These are phyloP conservation scores for Holtermanniella nyarrowii DNA, from an alignment of 768 basidiomycete species.

Conservation along the genomic window DNA sequence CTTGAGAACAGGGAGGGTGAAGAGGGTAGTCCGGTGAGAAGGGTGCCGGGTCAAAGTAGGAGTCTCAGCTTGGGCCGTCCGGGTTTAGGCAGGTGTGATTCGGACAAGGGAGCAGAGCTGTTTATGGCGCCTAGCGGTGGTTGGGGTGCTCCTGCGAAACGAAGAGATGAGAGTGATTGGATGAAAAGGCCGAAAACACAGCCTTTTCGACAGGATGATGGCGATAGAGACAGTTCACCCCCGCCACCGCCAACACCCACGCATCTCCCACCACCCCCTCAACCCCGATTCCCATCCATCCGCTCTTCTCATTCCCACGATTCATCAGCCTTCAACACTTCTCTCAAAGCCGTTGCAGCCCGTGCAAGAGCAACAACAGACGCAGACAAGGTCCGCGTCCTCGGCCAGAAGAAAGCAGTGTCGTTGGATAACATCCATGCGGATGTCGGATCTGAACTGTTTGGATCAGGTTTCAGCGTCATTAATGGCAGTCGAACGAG, in stretches of 20 bases:
- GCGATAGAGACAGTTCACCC: conserved; percentile 19
- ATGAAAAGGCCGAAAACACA: conserved; percentile 6
- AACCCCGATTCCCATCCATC: conserved; percentile 30
- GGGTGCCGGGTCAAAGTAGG: conserved; percentile 25
- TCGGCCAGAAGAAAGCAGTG: conserved; percentile 13
- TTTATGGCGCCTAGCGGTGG: conserved; percentile 11
- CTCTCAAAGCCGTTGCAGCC: conserved; percentile 21
- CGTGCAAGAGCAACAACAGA: conserved; percentile 23
- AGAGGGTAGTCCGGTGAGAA: conserved; percentile 29
- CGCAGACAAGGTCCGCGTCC: conserved; percentile 14
- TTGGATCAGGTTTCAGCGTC: conserved; percentile 24
- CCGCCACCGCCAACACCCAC: conserved; percentile 18
- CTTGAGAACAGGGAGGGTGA: conserved; percentile 25
- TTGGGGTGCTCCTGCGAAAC: neutral
- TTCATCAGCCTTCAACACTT: conserved; percentile 20
- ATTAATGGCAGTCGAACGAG: conserved; percentile 1
- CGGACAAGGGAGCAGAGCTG: conserved; percentile 3
- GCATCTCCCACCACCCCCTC: conserved; percentile 16
- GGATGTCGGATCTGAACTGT: conserved; percentile 7
- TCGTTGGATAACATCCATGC: conserved; percentile 22
- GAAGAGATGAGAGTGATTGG: conserved; percentile 2
- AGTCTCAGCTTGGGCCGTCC: conserved; percentile 11
- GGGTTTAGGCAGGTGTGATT: neutral
- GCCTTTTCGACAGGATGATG: conserved; percentile 1
- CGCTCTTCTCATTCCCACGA: conserved; percentile 25